Percentiles rank a stretch among this genome's conserved stretches.
phyloP scores from a whole-genome alignment of 345 rosid species.

The Aurinia saxatilis region DNA sequence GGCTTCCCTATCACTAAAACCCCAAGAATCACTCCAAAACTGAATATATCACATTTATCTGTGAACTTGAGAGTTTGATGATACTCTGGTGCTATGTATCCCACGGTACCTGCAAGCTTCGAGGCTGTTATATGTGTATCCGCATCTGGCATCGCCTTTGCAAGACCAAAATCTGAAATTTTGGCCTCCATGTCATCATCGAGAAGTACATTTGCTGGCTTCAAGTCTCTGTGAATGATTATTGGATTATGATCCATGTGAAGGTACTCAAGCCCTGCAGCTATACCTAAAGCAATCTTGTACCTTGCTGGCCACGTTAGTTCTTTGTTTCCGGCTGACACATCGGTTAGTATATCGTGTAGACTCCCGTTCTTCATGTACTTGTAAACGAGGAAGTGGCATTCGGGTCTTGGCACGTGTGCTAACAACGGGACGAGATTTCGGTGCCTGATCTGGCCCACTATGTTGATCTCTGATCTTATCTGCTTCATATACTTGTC shows the following conservation, averaged over 20 bases:
- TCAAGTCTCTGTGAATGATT: constrained; percentile 83
- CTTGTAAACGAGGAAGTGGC: constrained; percentile 76
- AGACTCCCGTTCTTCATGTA: constrained; percentile 94
- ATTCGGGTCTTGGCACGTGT: constrained; percentile 62
- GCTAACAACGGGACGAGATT: constrained; percentile 79
- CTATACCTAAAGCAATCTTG: constrained; percentile 68
- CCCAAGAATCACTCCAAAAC: constrained; percentile 78
- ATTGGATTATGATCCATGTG: constrained; percentile 56
- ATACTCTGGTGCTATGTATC: constrained; percentile 88
- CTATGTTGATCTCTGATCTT: constrained; percentile 67
- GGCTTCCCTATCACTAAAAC: constrained; percentile 72
- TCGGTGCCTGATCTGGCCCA: constrained; percentile 75
- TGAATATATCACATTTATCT: constrained; percentile 76
- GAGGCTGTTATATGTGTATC: constrained; percentile 56
- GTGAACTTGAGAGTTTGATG: constrained; percentile 83
- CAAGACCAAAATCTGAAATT: constrained; percentile 89
- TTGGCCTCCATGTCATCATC: constrained; percentile 92
- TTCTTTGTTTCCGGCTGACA: constrained; percentile 39
- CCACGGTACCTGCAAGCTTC: constrained; percentile 74
- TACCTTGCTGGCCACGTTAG: constrained; percentile 68
- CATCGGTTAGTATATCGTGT: constrained; percentile 47
- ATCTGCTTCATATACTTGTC: constrained; percentile 81
- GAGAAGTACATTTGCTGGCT: constrained; percentile 83
- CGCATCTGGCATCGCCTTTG: constrained; percentile 72
- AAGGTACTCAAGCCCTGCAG: constrained; percentile 84